Base-by-base conservation (phyloP, 2,329 filamentous ascomycete species). In the Anthostomella pinea region DNA sequence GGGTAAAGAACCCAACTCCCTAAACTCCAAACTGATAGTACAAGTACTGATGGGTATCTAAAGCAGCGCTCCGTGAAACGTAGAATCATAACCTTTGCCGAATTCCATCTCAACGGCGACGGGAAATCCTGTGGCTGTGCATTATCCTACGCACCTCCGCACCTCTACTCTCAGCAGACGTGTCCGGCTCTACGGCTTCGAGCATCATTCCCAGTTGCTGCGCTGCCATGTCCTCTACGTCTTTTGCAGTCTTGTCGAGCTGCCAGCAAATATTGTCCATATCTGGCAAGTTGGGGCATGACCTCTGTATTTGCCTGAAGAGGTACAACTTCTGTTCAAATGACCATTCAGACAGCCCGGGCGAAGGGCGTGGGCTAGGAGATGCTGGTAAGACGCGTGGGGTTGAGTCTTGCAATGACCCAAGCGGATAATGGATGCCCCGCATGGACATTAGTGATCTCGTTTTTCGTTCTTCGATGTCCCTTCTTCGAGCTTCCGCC, bases 131-230 rank as follows among this genome's bases (percentile, higher is more conserved):
- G 19, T 50, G 48, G 22, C 22, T 28, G n/a, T 35, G 34, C 43
- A 53, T 50, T 9, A 53, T 35, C 15, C 38, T 24, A 27, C 33
- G 25, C 18, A 52, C 32, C 22, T 39, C 38, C 11, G 32, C 38
- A 18, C 43, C 29, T 17, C 39, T 42, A 10, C 44, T 29, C 14
- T 20, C 37, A 6, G 22, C 30, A n/a, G 40, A 10, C 19, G 39
- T 30, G 10, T 46, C 42, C 15, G 43, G 42, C n/a, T 33, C 25
- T 8, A 49, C 53, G 13, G 37, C 34, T 22, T 40, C 26, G 7
- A 58, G 35, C 50, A 60, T 59, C 23, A 41, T 28, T 5, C 20
- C 35, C 5, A 59, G 35, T 25, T 58, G 29, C 23, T 51, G 37
- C 38, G 52, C 39, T 13, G 57, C 35, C 48, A 52, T 56, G 17